Base-by-base conservation (phyloP, 2,329 filamentous ascomycete species). In the Exophiala aquamarina region DNA sequence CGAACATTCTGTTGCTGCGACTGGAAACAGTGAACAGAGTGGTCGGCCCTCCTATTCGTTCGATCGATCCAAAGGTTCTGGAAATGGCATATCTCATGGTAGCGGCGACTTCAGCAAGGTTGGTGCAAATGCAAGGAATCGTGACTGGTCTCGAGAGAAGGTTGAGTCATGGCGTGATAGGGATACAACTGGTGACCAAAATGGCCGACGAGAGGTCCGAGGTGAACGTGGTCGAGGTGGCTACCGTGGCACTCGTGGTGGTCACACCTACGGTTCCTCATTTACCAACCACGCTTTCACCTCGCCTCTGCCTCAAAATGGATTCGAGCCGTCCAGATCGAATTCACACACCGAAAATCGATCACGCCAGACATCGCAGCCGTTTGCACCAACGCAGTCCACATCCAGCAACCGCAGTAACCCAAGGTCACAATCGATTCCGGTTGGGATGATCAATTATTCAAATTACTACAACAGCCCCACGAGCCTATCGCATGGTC, bases 371-470 rank as follows among this genome's bases (percentile, higher is more conserved):
- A n/a, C 50, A 8, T 59, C 58, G 67, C 51, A 69, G 68, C 57
- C 55, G 1, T 61, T 51, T 40, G 42, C 49, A 11, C 49, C 49
- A 14, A 44, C 32, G 18, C 50, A 54, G 29, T 14, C 47, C 4
- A 35, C 54, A n/a, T 44, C 18, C 28, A 46, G 26, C 9, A 28
- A 46, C 55, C 72, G 80, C 41, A 72, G 74, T 56, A 71, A 71
- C 38, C 66, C 77, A 50, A 74, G 82, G 44, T 82, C 83, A 19
- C 81, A 84, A 54, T 84, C 82, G 2, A 76, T 84, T 57, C 78
- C 81, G 2, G 74, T 58, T 4, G 36, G 46, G 17, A 58, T 56
- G 51, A 48, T 58, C 39, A 49, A 48, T 21, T 26, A 26, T 26
- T 47, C 47, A 8, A 43, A 45, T 15, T 58, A 52, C 38, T 59